A percentile compares a stretch with the other conserved stretches of the same genome.
Evolutionary conservation across 257 asterid genomes (phyloP).

Genomic region (Primulina eburnea): DNA sequence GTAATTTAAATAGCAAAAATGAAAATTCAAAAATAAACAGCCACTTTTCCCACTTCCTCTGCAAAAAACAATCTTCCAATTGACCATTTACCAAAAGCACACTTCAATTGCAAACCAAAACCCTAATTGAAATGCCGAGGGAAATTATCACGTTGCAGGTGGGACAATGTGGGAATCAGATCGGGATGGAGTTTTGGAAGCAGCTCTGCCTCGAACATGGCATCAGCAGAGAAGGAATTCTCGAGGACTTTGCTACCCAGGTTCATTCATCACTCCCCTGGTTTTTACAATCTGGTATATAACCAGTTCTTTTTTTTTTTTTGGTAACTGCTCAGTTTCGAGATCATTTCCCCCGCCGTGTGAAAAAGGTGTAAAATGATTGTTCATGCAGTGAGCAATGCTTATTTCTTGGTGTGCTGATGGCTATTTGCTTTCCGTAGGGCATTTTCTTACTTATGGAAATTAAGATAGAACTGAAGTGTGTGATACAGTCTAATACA

Average conservation of each 20-base stretch:
- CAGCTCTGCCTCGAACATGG: slow-evolving; percentile 99
- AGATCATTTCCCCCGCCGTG: background rate
- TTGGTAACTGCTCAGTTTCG: background rate
- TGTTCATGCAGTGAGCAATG: background rate
- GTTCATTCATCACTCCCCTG: slow-evolving; percentile 27
- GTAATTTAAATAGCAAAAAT: no score
- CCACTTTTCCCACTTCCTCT: background rate
- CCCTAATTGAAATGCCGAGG: slow-evolving; percentile 74
- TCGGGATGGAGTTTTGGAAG: slow-evolving; percentile 99
- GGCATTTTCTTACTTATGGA: background rate
- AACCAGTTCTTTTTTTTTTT: background rate
- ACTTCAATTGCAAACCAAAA: slow-evolving; percentile 3
- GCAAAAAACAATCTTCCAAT: background rate
- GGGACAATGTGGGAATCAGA: slow-evolving; percentile 99
- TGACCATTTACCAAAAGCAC: background rate
- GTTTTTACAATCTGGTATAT: background rate
- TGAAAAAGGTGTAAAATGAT: background rate
- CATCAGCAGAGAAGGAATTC: slow-evolving; percentile 94
- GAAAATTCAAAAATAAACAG: background rate
- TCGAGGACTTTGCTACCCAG: slow-evolving; percentile 98
- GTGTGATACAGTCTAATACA: background rate
- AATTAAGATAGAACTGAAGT: background rate
- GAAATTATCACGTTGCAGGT: slow-evolving; percentile 92
- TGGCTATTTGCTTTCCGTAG: background rate
- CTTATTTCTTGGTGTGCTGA: background rate